Evolutionary conservation across 2,329 filamentous ascomycete genomes (phyloP), one percentile per base, ranked within the genome.

Genomic region (Hypocreales sp.): DNA sequence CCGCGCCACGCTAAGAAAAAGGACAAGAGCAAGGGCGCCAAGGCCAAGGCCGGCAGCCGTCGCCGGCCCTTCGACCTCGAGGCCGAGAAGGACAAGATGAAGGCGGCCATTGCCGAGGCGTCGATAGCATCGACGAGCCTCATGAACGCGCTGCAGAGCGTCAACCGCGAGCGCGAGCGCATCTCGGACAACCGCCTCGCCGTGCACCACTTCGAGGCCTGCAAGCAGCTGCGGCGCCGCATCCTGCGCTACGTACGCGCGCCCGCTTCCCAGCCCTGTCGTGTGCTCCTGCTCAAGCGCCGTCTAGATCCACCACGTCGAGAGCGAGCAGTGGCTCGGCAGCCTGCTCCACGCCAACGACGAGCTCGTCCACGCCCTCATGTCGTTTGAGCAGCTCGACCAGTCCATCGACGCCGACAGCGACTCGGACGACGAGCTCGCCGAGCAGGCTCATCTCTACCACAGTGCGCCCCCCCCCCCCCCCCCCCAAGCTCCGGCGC

Each of bases 341-440:
- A 77, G 82, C 34, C 64, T 98, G 5, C 73, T 98, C 12, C 82
- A 90, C 43, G 86, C 87, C 37, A 95, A 98, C 43, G 90, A 98
- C 42, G 81, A 92, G 51, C 74, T 98, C n/a, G 81, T 95, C 22
- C 78, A 78, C 35, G 83, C 86, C 2, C 64, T 98, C 31, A 93
- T 92, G 71, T 80, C 84, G 0, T 98, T 84, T 45, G 87, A 95
- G 53, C 81, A 94, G 40, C 70, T 95, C 36, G 87, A 98, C 47
- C 74, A 77, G 34, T 84, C 80, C 25, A 79, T 87, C 36, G 79
- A 83, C 37, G 72, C 73, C 5, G 74, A 79, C 45, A 77, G 72
- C 38, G 73, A 79, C 48, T 77, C 72, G 2, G 73, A 79, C 31
- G 72, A 77, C 34, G 78, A 71, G 40, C 47, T 71, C 22, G 71